phyloP scores from a whole-genome alignment of 2,329 filamentous ascomycete species.

The Pseudonectria buxi region DNA sequence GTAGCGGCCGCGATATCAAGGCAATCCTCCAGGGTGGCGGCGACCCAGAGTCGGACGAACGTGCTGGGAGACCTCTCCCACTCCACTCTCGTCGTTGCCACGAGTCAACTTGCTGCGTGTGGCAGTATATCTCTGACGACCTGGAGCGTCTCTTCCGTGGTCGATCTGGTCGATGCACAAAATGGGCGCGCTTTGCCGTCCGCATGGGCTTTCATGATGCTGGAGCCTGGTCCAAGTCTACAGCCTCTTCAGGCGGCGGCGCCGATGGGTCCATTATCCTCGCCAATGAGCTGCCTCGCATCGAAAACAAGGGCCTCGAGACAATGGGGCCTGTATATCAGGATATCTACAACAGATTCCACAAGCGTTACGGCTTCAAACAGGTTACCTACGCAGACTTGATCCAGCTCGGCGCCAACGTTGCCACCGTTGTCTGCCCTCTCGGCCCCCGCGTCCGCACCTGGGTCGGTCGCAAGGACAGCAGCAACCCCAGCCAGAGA shows the following conservation, averaged over 20 bases:
- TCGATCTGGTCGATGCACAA: conserved; percentile 34
- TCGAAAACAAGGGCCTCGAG: conserved; percentile 42
- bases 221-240: conserved; percentile 34
- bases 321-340: conserved; percentile 35
- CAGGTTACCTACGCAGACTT: conserved; percentile 47
- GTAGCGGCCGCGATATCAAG: conserved; percentile 31
- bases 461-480: conserved; percentile 45
- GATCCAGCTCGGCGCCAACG: conserved; percentile 44
- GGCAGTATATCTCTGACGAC: conserved; percentile 36
- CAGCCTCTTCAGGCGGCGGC: conserved; percentile 31
- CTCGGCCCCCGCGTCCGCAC: conserved; percentile 42
- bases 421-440: conserved; percentile 42
- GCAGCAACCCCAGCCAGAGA: conserved; percentile 29
- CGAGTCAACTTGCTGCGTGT: conserved; percentile 38
- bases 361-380: conserved; percentile 22
- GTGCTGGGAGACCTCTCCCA: conserved; percentile 17
- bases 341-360: conserved; percentile 35
- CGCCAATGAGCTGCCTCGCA: conserved; percentile 28
- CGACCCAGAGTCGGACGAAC: conserved; percentile 19
- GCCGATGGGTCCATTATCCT: conserved; percentile 41
- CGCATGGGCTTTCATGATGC: conserved; percentile 44
- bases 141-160: conserved; percentile 31
- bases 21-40: conserved; percentile 28
- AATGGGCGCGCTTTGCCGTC: conserved; percentile 36
- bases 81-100: conserved; percentile 21